Evolutionary conservation across 1,284 basidiomycete species (phyloP).

Genomic region (Xanthoconium separans): DNA sequence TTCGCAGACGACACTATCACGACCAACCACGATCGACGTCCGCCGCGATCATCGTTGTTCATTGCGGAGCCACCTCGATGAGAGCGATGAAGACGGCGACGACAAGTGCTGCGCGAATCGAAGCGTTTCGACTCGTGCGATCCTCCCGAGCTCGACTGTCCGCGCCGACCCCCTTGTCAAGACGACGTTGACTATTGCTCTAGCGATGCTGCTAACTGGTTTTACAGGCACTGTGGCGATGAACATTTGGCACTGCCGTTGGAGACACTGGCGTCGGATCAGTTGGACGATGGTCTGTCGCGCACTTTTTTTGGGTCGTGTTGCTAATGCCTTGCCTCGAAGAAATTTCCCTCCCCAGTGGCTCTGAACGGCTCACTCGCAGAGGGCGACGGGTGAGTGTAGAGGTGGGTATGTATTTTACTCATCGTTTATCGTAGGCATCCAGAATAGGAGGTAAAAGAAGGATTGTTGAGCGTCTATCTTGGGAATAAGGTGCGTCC

Average conservation of each 20-base stretch:
- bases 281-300: conserved; percentile 9
- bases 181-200: conserved; percentile 1
- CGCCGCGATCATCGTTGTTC: no score
- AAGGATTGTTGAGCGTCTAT: background rate
- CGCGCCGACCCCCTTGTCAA: background rate
- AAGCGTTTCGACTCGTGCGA: background rate
- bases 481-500: conserved; percentile 27
- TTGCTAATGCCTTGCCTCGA: background rate
- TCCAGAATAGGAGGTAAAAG: background rate
- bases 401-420: background rate
- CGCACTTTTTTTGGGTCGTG: background rate
- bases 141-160: background rate
- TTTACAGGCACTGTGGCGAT: background rate
- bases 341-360: conserved; percentile 8
- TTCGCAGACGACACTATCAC: no score
- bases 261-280: background rate
- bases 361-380: conserved; percentile 11
- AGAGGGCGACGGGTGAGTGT: background rate
- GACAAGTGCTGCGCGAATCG: background rate
- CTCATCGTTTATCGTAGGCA: background rate
- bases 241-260: background rate
- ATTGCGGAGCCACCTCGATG: no score
- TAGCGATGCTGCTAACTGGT: background rate
- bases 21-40: no score
- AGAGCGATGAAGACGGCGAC: background rate